Evolutionary conservation across 352 stramenopile genomes (phyloP).

Genomic region (Phytophthora citrophthora): DNA sequence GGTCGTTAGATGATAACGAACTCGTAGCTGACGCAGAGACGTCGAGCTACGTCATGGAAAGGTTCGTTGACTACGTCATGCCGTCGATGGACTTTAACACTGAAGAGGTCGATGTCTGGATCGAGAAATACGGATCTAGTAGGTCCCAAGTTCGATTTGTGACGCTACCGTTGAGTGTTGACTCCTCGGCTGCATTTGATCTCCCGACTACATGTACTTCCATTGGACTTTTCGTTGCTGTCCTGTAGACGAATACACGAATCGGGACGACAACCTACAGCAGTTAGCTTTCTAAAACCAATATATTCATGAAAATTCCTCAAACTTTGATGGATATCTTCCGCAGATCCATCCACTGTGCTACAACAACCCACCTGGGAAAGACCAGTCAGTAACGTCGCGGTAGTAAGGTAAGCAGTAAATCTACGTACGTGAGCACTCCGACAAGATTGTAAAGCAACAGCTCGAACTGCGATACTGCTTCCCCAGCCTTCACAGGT

Average conservation of each 20-base stretch:
- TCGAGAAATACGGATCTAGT: conserved; percentile 37
- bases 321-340: conserved; percentile 32
- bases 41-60: conserved; percentile 11
- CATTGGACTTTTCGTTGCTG: conserved; percentile 27
- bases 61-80: conserved; percentile 30
- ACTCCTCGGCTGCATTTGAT: conserved; percentile 4
- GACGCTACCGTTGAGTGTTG: conserved; percentile 10
- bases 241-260: conserved; percentile 15
- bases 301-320: neutral
- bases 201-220: neutral
- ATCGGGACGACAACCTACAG: neutral
- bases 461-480: conserved; percentile 32
- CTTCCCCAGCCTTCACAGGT: conserved; percentile 18
- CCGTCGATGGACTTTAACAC: conserved; percentile 27
- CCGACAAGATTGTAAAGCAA: conserved; percentile 57
- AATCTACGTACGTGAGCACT: conserved; percentile 27
- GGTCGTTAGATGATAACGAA: conserved; percentile 5
- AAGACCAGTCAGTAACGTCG: neutral
- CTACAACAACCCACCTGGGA: conserved; percentile 30
- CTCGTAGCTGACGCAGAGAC: neutral
- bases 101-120: conserved; percentile 22
- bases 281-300: neutral
- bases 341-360: conserved; percentile 33
- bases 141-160: conserved; percentile 24
- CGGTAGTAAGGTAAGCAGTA: too few relatives aligned